Conservation (phyloP, 2,329 filamentous ascomycete genomes). For the Aspergillus quadricinctus region DNA sequence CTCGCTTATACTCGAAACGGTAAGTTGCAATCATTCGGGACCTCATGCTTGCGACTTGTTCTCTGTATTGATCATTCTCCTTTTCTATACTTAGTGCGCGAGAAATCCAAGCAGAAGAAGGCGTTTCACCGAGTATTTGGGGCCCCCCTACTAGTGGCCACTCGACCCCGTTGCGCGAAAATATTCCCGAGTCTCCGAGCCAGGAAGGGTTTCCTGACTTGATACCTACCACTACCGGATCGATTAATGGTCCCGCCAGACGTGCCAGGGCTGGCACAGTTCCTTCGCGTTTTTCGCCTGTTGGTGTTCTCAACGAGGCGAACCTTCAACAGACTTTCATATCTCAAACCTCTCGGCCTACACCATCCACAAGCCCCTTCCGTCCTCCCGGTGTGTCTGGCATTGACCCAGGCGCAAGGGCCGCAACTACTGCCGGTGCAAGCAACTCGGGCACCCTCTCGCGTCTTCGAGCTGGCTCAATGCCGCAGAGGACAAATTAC, state of each 20-base stretch:
- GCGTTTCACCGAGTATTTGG: slow-evolving; percentile 75
- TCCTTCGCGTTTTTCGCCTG: slow-evolving; percentile 87
- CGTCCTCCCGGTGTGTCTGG: slow-evolving; percentile 54
- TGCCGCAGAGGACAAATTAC: slow-evolving; percentile 81
- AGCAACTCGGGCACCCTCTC: slow-evolving; percentile 73
- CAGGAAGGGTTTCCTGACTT: slow-evolving; percentile 91
- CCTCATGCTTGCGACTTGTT: neutral
- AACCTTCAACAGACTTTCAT: slow-evolving; percentile 56
- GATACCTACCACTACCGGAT: slow-evolving; percentile 63
- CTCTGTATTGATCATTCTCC: slow-evolving; percentile 7
- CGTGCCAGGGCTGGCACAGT: slow-evolving; percentile 89
- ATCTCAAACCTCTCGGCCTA: slow-evolving; percentile 76
- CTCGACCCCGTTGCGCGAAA: slow-evolving; percentile 92
- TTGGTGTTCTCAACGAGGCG: slow-evolving; percentile 56
- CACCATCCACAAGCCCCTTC: slow-evolving; percentile 83
- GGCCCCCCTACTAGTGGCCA: slow-evolving; percentile 94
- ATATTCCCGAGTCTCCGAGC: slow-evolving; percentile 92
- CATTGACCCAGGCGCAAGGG: slow-evolving; percentile 37
- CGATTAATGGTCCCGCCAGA: slow-evolving; percentile 62
- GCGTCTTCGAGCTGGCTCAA: slow-evolving; percentile 82
- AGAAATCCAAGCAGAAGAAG: slow-evolving; percentile 96
- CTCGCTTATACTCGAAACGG: slow-evolving; percentile 86
- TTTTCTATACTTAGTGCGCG: slow-evolving; percentile 61
- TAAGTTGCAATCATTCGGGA: slow-evolving; percentile 46
- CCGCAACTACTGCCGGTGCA: slow-evolving; percentile 42